Base-by-base conservation (phyloP, 2,329 filamentous ascomycete genomes). In the Orbilia javanica region DNA sequence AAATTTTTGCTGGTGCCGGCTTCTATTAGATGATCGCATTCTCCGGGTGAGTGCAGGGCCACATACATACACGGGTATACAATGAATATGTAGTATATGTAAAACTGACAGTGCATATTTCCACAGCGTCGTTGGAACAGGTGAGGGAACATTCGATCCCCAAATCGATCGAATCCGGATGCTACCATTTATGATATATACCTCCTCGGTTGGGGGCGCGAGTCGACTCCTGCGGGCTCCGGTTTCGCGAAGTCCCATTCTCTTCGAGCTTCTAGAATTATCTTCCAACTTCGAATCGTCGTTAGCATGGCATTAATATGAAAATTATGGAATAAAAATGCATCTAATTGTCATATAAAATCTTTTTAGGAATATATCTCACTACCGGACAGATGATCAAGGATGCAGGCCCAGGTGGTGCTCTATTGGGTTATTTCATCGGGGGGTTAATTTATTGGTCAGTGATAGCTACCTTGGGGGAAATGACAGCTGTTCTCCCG, bases 11-110 rank as follows among this genome's bases (percentile, higher is more conserved):
- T 3, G 31, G 31, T 10, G 10, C 31, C 31, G 31, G n/a, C n/a
- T n/a, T n/a, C n/a, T 48, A 10, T 15, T 77, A 85, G 84, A 86
- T 85, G 85, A 86, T 86, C 77, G 84, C 85, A 31, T 85, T 86
- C 69, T 85, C 85, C 66, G 85, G 85, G 83, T 85, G 82, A 10
- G 46, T 22, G 22, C 46, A 13, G 4, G 7, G 13, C n/a, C n/a
- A n/a, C n/a, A n/a, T n/a, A n/a, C n/a, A n/a, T n/a, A n/a, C n/a
- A n/a, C n/a, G n/a, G n/a, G n/a, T n/a, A n/a, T n/a, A n/a, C n/a
- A n/a, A n/a, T n/a, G n/a, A n/a, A n/a, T n/a, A n/a, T n/a, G n/a
- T n/a, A n/a, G n/a, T n/a, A n/a, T n/a, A n/a, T n/a, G n/a, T n/a
- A n/a, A n/a, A 18, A 20, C 4, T 44, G 20, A 18, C 20, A 20